Base-by-base conservation (phyloP, 768 basidiomycete species). In the Lepiota venenata region DNA sequence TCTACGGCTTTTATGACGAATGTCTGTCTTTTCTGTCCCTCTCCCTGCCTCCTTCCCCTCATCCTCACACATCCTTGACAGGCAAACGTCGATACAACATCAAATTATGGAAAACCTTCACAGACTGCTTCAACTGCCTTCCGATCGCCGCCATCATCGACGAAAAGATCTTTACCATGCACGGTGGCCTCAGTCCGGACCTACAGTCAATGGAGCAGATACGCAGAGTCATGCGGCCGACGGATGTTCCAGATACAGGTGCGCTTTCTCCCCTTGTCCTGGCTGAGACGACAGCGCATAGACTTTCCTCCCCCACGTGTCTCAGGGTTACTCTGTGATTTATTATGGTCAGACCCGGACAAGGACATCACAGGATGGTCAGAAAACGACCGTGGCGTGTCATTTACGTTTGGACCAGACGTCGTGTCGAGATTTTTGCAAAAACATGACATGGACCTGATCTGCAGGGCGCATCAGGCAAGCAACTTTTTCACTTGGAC, bases 31-130 rank as follows among this genome's bases (percentile, higher is more conserved):
- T 41, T 45, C 50, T 43, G 50, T 20, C 59, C 41, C 25, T 41
- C 18, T 29, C 50, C 47, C 46, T 49, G 14, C 46, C 22, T 9
- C 44, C 29, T 55, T 2, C 12, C 32, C 12, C n/a, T 37, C 40
- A 29, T 29, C 27, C 43, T 59, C 36, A n/a, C 51, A 37, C 49
- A 47, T 56, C 36, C 7, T 47, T 29, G 55, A 14, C 68, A 98
- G 96, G 96, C 82, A 99, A 99, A 80, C 93, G 96, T 70, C 87
- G 96, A 68, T 98, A 98, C 82, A 99, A 98, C 80, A 99, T 99
- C 83, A 99, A 99, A 74, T 81, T 98, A 68, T 99, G 96, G 96
- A 99, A 99, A 82, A 99, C 96, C 35, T 99, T 99, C 73, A 99
- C 96, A 56, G 96, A 99, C 71, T 98, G 96, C 76, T 99, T 99